phyloP scores from a whole-genome alignment of 169 alveolate species.

The Cryptosporidium parvum region DNA sequence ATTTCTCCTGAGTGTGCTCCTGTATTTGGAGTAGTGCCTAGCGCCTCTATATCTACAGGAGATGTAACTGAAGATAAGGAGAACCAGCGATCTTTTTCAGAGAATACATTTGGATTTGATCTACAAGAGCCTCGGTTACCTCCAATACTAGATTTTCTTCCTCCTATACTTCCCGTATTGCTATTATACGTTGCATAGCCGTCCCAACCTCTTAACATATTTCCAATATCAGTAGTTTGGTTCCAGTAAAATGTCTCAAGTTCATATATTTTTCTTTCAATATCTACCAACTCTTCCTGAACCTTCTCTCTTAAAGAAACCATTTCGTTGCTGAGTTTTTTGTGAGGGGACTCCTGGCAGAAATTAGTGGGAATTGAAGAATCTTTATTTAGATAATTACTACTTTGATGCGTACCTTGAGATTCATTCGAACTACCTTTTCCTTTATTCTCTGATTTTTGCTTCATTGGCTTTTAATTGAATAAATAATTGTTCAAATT shows the following conservation, averaged over 20 bases:
- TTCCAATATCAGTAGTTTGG: conserved; percentile 79
- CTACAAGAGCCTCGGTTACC: conserved; percentile 38
- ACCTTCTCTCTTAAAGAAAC: conserved; percentile 62
- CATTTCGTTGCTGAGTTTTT: conserved; percentile 75
- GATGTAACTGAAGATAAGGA: conserved; percentile 69
- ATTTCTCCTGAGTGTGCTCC: conserved; percentile 14
- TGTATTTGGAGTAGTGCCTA: conserved; percentile 13
- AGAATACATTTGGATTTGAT: conserved; percentile 13
- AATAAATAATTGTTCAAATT: not conserved
- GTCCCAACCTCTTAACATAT: conserved; percentile 81
- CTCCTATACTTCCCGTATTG: conserved; percentile 27
- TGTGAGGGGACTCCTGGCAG: not conserved
- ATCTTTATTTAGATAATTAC: not conserved
- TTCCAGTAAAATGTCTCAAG: conserved; percentile 79
- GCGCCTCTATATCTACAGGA: conserved; percentile 43
- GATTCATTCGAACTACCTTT: not conserved
- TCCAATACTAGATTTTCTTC: conserved; percentile 48
- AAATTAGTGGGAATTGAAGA: not conserved
- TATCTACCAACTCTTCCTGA: conserved; percentile 69
- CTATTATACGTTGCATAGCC: conserved; percentile 75
- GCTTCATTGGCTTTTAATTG: not conserved
- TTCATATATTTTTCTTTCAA: conserved; percentile 78
- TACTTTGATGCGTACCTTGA: not conserved
- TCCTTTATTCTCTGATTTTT: conserved; percentile 11
- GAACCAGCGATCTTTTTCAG: conserved; percentile 72